Percentiles rank a stretch among this genome's conserved stretches.
phyloP scores from a whole-genome alignment of 306 rosid species.

The Medicago lupulina region DNA sequence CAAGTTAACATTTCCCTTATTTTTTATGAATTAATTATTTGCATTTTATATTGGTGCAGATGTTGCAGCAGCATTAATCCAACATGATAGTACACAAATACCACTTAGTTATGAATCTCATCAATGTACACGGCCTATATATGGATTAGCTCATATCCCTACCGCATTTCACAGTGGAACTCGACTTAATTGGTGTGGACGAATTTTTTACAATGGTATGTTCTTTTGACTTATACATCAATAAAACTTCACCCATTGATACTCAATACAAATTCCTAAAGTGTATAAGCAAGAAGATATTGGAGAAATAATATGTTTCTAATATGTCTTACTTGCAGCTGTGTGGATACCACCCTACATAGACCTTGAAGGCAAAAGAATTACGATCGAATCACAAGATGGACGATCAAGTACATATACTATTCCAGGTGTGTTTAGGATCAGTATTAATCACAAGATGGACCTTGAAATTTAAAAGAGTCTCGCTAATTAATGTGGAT shows the following conservation, averaged over 20 bases:
- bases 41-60: not conserved
- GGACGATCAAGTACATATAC: not conserved
- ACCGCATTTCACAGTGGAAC: not conserved
- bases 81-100: not conserved
- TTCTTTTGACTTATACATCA: too few species aligned
- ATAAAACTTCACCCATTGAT: too few species aligned
- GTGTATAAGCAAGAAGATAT: not conserved
- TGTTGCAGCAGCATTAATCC: not conserved
- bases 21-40: too few species aligned
- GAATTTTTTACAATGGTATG: not conserved
- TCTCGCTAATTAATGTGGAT: too few species aligned
- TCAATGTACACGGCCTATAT: not conserved
- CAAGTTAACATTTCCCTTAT: too few species aligned
- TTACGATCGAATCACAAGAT: not conserved
- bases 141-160: not conserved
- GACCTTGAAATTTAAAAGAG: too few species aligned
- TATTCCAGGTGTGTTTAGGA: not conserved
- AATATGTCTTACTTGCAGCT: not conserved
- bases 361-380: not conserved
- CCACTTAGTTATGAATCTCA: not conserved
- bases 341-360: not conserved
- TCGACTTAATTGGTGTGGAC: not conserved
- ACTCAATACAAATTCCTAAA: too few species aligned
- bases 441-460: too few species aligned
- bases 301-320: not conserved